A percentile compares a stretch with the other conserved stretches of the same genome.
Evolutionary conservation across 176 grass and related monocot species (phyloP).

Genomic region (Oryza punctata): DNA sequence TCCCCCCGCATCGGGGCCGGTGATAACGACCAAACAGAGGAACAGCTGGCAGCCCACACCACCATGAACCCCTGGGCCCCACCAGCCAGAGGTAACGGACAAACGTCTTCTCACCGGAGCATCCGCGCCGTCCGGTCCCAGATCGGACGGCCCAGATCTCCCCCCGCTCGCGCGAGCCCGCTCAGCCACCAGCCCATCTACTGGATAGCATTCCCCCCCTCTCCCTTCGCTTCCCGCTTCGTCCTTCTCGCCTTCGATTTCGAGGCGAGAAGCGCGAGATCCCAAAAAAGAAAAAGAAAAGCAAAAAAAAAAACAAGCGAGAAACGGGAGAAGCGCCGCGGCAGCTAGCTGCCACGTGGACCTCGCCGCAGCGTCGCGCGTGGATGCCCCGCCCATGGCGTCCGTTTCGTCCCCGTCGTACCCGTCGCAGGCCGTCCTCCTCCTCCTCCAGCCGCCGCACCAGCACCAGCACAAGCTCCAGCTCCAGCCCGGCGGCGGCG

Average conservation of each 20-base stretch:
- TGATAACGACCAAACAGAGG: neutral
- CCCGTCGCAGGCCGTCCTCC: conserved; percentile 40
- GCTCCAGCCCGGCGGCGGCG: conserved; percentile 16
- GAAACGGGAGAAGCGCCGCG: neutral
- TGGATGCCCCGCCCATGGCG: conserved; percentile 56
- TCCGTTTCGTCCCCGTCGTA: conserved; percentile 41
- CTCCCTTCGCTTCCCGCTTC: conserved; percentile 12
- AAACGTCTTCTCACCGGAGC: neutral
- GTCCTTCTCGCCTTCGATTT: neutral
- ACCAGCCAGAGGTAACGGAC: neutral
- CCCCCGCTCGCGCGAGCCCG: neutral
- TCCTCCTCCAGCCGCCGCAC: conserved; percentile 29
- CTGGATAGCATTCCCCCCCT: conserved; percentile 35
- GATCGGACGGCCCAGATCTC: neutral
- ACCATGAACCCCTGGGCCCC: neutral
- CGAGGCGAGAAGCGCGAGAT: neutral
- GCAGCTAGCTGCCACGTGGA: neutral
- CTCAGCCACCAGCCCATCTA: conserved; percentile 37
- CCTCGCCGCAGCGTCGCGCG: conserved; percentile 3
- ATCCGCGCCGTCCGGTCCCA: neutral
- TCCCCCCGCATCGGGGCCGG: too few species aligned
- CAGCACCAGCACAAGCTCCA: neutral
- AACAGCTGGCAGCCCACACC: neutral
- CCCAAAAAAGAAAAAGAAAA: neutral
- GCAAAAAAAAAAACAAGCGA: neutral